These are phyloP conservation scores for Didymella segeticola DNA, from an alignment of 2,329 filamentous ascomycete genomes.

Conservation along the genomic window DNA sequence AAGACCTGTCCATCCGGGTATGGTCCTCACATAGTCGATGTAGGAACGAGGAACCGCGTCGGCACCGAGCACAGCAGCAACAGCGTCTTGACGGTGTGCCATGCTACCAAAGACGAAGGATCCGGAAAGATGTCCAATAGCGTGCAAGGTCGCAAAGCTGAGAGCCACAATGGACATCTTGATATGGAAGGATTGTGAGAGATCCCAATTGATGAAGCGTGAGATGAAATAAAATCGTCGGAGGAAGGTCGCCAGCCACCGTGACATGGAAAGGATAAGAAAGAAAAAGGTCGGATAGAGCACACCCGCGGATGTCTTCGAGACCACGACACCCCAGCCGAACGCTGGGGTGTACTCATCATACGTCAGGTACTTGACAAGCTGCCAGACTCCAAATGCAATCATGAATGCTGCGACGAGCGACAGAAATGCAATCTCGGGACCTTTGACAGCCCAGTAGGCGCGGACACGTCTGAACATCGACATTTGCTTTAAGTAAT, in stretches of 20 bases:
- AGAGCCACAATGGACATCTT: conserved; percentile 61
- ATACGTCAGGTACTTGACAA: conserved; percentile 59
- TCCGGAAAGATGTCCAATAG: conserved; percentile 61
- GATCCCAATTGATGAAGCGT: conserved; percentile 64
- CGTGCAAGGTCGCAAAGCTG: conserved; percentile 60
- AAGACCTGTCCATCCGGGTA: conserved; percentile 61
- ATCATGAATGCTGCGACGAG: conserved; percentile 58
- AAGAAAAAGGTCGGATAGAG: conserved; percentile 67
- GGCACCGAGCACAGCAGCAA: conserved; percentile 55
- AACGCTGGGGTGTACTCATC: conserved; percentile 57
- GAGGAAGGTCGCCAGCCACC: conserved; percentile 62
- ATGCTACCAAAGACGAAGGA: conserved; percentile 60
- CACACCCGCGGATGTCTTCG: conserved; percentile 62
- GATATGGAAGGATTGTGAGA: conserved; percentile 63
- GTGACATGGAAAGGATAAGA: conserved; percentile 64
- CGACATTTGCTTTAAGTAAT: conserved; percentile 56
- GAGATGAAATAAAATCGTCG: conserved; percentile 60
- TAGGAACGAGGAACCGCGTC: conserved; percentile 56
- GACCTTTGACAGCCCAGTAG: conserved; percentile 64
- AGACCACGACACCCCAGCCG: conserved; percentile 63
- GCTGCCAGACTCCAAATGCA: conserved; percentile 63
- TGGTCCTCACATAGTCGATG: conserved; percentile 54
- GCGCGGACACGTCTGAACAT: conserved; percentile 57
- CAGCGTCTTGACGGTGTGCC: conserved; percentile 52
- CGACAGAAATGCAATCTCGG: conserved; percentile 58